Percentiles rank a stretch among this genome's conserved stretches.
Evolutionary conservation across 305 asterid species (phyloP).

Genomic region (Fraxinus angustifolia): DNA sequence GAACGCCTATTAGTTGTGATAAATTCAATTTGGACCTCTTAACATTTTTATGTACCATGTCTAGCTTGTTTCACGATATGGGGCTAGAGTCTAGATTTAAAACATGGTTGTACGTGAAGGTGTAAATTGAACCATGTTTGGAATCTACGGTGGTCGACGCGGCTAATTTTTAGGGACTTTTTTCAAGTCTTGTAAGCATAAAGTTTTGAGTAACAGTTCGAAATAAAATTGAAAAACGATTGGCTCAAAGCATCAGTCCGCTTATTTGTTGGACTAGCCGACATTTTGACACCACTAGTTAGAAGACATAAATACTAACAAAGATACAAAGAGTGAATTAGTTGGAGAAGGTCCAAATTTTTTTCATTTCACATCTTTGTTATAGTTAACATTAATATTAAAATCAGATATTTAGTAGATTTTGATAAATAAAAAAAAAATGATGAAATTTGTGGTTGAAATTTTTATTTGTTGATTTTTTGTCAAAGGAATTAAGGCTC

Average conservation of each 20-base stretch:
- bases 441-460: too few species aligned
- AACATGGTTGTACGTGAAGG: neutral
- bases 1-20: neutral
- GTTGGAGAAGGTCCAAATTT: neutral
- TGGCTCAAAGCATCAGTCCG: neutral
- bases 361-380: neutral
- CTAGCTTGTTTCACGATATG: neutral
- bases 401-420: too few species aligned
- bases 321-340: neutral
- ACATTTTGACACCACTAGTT: neutral
- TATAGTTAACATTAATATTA: too few species aligned
- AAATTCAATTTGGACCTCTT: neutral
- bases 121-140: neutral
- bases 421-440: too few species aligned
- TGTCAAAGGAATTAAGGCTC: neutral
- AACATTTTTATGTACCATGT: neutral
- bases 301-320: neutral
- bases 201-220: neutral
- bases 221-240: too few species aligned
- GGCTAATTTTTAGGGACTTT: too few species aligned
- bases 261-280: neutral
- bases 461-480: too few species aligned
- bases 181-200: neutral
- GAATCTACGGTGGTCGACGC: neutral
- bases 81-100: neutral